Percentiles rank a stretch among this genome's conserved stretches.
Evolutionary conservation across 345 rosid species (phyloP).

Genomic region (Capsella bursapastoris): DNA sequence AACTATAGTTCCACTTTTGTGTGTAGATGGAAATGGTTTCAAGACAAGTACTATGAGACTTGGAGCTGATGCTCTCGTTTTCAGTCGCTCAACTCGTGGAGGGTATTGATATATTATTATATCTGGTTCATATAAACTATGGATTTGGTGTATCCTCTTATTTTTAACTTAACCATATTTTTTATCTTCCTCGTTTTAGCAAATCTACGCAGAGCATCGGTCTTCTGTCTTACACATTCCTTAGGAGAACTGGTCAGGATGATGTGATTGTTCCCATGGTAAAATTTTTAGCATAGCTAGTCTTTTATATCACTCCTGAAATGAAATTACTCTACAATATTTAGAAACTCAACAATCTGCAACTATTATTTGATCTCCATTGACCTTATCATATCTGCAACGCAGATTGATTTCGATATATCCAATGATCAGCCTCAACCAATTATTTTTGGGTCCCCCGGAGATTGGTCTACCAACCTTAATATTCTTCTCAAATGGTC

Average conservation of each 20-base stretch:
- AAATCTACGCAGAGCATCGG: conserved; percentile 90
- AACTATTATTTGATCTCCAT: conserved; percentile 11
- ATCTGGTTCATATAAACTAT: neutral
- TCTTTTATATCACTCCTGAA: conserved; percentile 16
- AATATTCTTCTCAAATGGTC: conserved; percentile 90
- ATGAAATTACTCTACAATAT: neutral
- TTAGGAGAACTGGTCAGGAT: conserved; percentile 88
- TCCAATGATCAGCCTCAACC: conserved; percentile 68
- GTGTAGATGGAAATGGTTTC: conserved; percentile 95
- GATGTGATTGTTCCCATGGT: conserved; percentile 99
- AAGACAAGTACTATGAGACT: conserved; percentile 98
- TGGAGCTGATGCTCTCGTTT: conserved; percentile 93
- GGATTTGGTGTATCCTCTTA: neutral
- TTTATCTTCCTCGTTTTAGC: conserved; percentile 50
- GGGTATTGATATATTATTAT: conserved; percentile 51
- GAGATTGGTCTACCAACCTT: conserved; percentile 84
- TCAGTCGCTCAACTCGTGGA: conserved; percentile 62
- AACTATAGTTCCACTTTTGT: conserved; percentile 2
- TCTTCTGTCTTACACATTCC: conserved; percentile 88
- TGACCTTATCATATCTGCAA: conserved; percentile 19
- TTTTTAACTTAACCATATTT: neutral
- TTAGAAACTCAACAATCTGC: neutral
- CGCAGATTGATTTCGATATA: conserved; percentile 89
- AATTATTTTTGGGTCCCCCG: conserved; percentile 70
- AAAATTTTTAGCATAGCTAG: conserved; percentile 38